Conservation (phyloP, 176 grass and related monocot genomes). For the Carex littledalei region DNA sequence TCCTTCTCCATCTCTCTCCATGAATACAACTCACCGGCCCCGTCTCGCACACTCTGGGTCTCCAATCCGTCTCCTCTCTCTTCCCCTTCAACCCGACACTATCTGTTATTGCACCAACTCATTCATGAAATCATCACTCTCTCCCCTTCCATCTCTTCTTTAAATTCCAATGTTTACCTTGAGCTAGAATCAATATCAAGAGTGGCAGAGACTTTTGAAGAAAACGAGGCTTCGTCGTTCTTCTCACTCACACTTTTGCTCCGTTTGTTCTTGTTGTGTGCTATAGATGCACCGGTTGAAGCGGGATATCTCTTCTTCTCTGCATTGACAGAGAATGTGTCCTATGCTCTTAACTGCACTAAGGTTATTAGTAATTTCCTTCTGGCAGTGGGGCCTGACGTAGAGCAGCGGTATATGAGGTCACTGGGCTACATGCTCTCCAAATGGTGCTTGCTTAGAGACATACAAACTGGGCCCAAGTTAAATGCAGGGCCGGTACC, state of each 20-base stretch:
- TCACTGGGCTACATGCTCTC: conserved; percentile 89
- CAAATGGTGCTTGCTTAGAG: conserved; percentile 77
- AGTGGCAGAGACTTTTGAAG: not conserved
- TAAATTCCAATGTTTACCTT: conserved; percentile 9
- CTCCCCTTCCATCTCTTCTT: not conserved
- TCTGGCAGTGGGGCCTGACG: conserved; percentile 47
- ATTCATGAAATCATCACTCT: too few relatives aligned
- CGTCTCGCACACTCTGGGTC: too few relatives aligned
- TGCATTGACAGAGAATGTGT: conserved; percentile 28
- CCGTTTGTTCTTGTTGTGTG: conserved; percentile 78
- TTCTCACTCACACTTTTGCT: conserved; percentile 59
- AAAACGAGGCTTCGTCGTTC: conserved; percentile 31
- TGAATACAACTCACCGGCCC: too few relatives aligned
- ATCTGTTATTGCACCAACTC: too few relatives aligned
- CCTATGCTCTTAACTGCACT: conserved; percentile 30
- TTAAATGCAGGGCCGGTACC: conserved; percentile 4
- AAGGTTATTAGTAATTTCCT: conserved; percentile 42
- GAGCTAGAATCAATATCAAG: conserved; percentile 23
- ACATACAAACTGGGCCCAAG: conserved; percentile 33
- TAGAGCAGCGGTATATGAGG: conserved; percentile 56
- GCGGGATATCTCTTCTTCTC: conserved; percentile 75
- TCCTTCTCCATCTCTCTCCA: conserved; percentile 37
- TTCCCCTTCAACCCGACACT: too few relatives aligned
- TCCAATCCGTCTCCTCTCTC: too few relatives aligned
- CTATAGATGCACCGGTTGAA: conserved; percentile 53